Base-by-base conservation (phyloP, 1,284 basidiomycete genomes). In the Ceratobasidium theobromae region DNA sequence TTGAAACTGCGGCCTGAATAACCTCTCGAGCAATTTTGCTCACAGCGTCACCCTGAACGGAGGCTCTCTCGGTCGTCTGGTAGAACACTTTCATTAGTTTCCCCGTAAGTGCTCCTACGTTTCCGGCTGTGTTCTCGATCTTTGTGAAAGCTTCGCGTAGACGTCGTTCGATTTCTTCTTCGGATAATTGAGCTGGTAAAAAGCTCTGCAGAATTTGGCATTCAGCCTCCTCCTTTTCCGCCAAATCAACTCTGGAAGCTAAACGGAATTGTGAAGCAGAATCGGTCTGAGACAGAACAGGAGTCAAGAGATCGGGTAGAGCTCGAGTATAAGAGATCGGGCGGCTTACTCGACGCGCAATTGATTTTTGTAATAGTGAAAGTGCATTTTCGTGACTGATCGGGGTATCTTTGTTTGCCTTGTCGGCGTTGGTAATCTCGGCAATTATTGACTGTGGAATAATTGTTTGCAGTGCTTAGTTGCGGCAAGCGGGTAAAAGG, bases 341-440 rank as follows among this genome's bases (percentile, higher is more conserved):
- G 6, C 2, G 23, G 57, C 68, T 55, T 53, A 70, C 69, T 6
- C 69, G 55, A 23, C 65, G 65, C 9, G 68, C 40, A 14, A 67
- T 64, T 3, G 65, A 55, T 54, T 70, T 70, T 28, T 65, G 57
- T 6, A 69, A 41, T 8, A 70, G 21, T 4, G 53, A 38, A 23
- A 62, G 30, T 5, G 65, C 58, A 3, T 40, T 33, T 21, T 53
- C 49, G 38, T 69, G 57, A 2, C 45, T 43, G 33, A 69, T 45
- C 9, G 38, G 48, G 30, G 40, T 28, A 25, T 27, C 27, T 28
- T 66, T 53, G 32, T 66, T 69, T 9, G 65, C 58, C 46, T 70
- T 70, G 21, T 70, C 69, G 14, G 58, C 65, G 38, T 70, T 70
- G 16, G 60, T 55, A 5, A 69, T 46, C 41, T 70, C 68, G 8